Conservation (phyloP, 371 early-diverging fungal genomes). For the Blakeslea trispora region DNA sequence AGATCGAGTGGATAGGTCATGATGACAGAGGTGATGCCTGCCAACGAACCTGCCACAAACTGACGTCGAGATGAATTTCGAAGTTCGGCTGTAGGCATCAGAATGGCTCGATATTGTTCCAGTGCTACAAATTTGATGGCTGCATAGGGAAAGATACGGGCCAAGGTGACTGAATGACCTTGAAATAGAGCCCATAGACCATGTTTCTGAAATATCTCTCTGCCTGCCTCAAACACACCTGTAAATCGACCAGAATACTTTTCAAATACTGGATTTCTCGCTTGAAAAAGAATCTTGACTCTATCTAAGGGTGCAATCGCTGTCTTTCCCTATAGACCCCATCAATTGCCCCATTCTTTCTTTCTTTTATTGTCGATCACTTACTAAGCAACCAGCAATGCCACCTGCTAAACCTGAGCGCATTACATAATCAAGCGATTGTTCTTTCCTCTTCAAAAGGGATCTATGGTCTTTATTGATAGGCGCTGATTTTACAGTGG, state of each 20-base stretch:
- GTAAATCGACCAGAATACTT: constrained; percentile 77
- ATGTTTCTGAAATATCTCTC: constrained; percentile 64
- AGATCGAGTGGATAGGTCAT: constrained; percentile 91
- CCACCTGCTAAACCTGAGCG: constrained; percentile 39
- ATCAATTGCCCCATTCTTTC: too few species aligned
- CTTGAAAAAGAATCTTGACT: constrained; percentile 95
- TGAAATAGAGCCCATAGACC: constrained; percentile 85
- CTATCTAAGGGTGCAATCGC: constrained; percentile 91
- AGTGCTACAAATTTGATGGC: constrained; percentile 92
- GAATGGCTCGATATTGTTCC: constrained; percentile 68
- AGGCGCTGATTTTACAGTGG: not conserved
- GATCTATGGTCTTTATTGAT: not conserved
- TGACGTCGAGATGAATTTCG: constrained; percentile 54
- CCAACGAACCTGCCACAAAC: constrained; percentile 72
- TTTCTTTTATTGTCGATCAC: too few species aligned
- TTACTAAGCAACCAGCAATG: constrained; percentile 39
- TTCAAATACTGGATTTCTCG: constrained; percentile 77
- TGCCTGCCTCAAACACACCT: constrained; percentile 78
- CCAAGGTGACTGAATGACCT: constrained; percentile 88
- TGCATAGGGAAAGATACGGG: constrained; percentile 92
- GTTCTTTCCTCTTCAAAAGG: constrained; percentile 17
- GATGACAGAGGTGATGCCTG: constrained; percentile 78
- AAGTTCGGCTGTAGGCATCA: constrained; percentile 62
- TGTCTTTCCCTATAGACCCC: constrained; percentile 69
- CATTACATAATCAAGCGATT: constrained; percentile 30